Base-by-base conservation (phyloP, 78 protist genomes). In the Thecamonas trahens region DNA sequence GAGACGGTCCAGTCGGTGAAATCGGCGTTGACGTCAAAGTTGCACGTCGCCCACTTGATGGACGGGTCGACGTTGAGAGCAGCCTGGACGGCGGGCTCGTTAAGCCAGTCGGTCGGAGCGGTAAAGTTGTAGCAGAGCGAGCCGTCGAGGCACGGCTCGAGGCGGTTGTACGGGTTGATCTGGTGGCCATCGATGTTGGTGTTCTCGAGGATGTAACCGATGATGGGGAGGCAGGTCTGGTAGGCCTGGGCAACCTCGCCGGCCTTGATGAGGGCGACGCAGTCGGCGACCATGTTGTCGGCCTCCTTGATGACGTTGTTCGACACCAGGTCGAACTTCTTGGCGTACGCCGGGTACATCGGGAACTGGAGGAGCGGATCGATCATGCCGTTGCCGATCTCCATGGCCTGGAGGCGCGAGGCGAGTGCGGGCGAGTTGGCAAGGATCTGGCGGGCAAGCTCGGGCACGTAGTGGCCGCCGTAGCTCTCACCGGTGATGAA, bases 401-500 rank as follows among this genome's bases (percentile, higher is more conserved):
- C 34, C 18, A 49, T 7, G 49, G 82, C 89, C 38, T 18, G 0
- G 32, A 84, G 58, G 53, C 47, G n/a, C n/a, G n/a, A n/a, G n/a
- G n/a, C n/a, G n/a, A n/a, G n/a, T n/a, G n/a, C n/a, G n/a, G n/a
- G n/a, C n/a, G n/a, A n/a, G n/a, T n/a, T n/a, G n/a, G n/a, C n/a
- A n/a, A 0, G 15, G 9, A 60, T 49, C 0, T 11, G 35, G 40
- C 44, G 35, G 9, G 77, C 45, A 2, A 59, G 47, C 2, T 65
- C 71, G 2, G 89, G 77, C 11, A 53, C 91, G 73, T 62, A 86
- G 66, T 86, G 86, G 14, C 91, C 91, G 15, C 70, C 91, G 59
- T 86, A 86, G 4, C 74, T 58, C 78, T 78, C 84, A 34, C 90
- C 90, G n/a, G 57, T 66, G 71, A 64, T 35, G 69, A 22, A 78